Base-by-base conservation (phyloP, 2,329 filamentous ascomycete species). In the Geosmithia flava region DNA sequence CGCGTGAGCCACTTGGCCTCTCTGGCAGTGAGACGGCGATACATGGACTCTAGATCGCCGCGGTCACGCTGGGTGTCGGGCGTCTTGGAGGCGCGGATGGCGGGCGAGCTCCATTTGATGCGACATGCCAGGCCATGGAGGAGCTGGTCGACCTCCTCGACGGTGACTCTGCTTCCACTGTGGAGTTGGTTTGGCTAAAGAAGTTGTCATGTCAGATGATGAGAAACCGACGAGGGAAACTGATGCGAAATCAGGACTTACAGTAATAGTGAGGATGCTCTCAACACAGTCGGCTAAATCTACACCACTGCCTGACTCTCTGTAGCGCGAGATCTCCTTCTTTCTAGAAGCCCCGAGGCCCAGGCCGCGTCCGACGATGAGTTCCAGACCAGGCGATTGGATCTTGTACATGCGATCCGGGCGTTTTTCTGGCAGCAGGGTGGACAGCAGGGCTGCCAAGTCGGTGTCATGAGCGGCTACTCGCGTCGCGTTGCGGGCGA, bases 1-100 rank as follows among this genome's bases (percentile, higher is more conserved):
- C 90, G 76, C 0, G 86, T 86, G 11, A 95, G 72, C 90, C 90
- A 96, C 65, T 95, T 95, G 3, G 82, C 84, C 58, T 95, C 86
- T 42, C 71, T 69, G 3, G 86, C 77, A 44, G 70, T 70, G 10
- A 88, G 59, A 7, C 77, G 74, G 29, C 65, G 68, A 56, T 85
- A 85, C 1, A 90, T 58, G 0, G 61, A 59, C 19, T 69, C 69
- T 1, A 91, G 61, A 56, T 55, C 68, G 43, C 54, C 44, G 46
- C 45, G 49, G 56, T 55, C 68, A 41, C 54, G 46, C 46, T 41
- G 42, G 19, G 37, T 46, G 11, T 46, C n/a, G 16, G 43, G 33
- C 15, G 57, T 51, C 30, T 56, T 57, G 3, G 62, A 60, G 20
- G 63, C 59, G 44, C 75, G 72, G 48, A 88, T 68, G 16, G 71